Percentiles rank a stretch among this genome's conserved stretches.
These are phyloP conservation scores for Lasiodiplodia gonubiensis DNA, from an alignment of 2,329 filamentous ascomycete species.

Conservation along the genomic window DNA sequence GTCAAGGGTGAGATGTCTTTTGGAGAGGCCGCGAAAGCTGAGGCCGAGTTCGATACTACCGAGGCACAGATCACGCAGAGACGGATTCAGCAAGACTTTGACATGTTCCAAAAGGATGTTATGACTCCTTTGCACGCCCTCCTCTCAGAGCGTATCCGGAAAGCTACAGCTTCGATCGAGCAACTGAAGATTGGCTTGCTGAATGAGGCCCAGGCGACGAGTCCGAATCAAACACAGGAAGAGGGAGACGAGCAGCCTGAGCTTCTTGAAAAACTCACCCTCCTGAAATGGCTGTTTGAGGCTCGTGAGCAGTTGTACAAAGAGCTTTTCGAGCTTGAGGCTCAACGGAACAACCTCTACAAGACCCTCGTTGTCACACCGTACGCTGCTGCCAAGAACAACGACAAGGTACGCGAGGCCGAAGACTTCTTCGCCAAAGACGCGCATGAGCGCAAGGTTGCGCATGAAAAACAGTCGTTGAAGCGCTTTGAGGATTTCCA, in stretches of 20 bases:
- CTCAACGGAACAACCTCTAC: slow-evolving; percentile 85
- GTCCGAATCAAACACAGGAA: slow-evolving; percentile 86
- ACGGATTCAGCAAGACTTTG: slow-evolving; percentile 79
- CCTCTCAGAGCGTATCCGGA: slow-evolving; percentile 74
- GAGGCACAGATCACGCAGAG: slow-evolving; percentile 74
- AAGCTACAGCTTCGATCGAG: slow-evolving; percentile 78
- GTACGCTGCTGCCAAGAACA: slow-evolving; percentile 74
- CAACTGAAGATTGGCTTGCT: slow-evolving; percentile 75
- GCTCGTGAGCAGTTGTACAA: slow-evolving; percentile 86
- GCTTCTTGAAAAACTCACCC: slow-evolving; percentile 88
- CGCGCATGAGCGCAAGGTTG: slow-evolving; percentile 70
- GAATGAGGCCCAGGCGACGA: slow-evolving; percentile 69
- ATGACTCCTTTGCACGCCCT: slow-evolving; percentile 84
- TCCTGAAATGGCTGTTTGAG: slow-evolving; percentile 97
- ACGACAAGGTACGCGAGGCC: slow-evolving; percentile 79
- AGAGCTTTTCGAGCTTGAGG: slow-evolving; percentile 82
- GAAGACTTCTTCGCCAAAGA: slow-evolving; percentile 84
- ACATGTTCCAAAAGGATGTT: slow-evolving; percentile 80
- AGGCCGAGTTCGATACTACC: slow-evolving; percentile 73
- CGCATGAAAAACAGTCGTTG: slow-evolving; percentile 73
- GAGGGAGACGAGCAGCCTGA: slow-evolving; percentile 96
- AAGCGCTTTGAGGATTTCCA: slow-evolving; percentile 78
- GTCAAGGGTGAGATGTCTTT: slow-evolving; percentile 79
- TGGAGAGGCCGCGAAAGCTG: slow-evolving; percentile 79
- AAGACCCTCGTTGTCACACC: slow-evolving; percentile 82